Conservation (phyloP, 169 alveolate species). For the Plasmodium knowlesi region DNA sequence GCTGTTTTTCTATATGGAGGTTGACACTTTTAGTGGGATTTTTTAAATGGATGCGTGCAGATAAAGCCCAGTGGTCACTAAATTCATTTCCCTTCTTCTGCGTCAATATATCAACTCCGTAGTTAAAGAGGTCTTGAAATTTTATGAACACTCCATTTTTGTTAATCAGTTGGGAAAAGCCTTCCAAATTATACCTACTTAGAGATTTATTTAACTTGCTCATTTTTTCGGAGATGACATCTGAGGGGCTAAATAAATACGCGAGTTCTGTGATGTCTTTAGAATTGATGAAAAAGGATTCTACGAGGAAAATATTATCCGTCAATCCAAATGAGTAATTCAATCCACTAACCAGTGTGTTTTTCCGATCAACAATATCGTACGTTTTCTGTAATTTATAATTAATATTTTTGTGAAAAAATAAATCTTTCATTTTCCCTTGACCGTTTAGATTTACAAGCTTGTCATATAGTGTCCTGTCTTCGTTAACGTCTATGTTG, state of each 20-base stretch:
- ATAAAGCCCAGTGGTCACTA: conserved; percentile 71
- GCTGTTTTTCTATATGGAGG: conserved; percentile 43
- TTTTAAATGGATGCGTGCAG: conserved; percentile 43
- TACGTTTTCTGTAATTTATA: conserved; percentile 65
- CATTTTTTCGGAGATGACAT: conserved; percentile 34
- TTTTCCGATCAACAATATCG: conserved; percentile 40
- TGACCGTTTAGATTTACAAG: conserved; percentile 33
- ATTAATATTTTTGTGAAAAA: conserved; percentile 64
- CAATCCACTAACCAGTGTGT: conserved; percentile 59
- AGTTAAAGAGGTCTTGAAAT: conserved; percentile 60
- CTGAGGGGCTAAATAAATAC: conserved; percentile 65
- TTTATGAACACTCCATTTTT: conserved; percentile 49
- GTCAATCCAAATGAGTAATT: conserved; percentile 67
- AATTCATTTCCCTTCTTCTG: conserved; percentile 52
- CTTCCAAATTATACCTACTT: conserved; percentile 28
- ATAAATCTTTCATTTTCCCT: conserved; percentile 51
- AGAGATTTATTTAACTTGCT: conserved; percentile 27
- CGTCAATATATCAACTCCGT: conserved; percentile 69
- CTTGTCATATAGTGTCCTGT: conserved; percentile 15
- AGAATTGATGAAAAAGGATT: conserved; percentile 17
- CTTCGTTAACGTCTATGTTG: conserved; percentile 51
- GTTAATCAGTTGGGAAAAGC: conserved; percentile 25
- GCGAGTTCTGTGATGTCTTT: conserved; percentile 34
- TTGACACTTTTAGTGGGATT: conserved; percentile 4
- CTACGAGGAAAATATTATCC: conserved; percentile 65